phyloP scores from a whole-genome alignment of 2,329 filamentous ascomycete species.

The Calonectria naviculata region DNA sequence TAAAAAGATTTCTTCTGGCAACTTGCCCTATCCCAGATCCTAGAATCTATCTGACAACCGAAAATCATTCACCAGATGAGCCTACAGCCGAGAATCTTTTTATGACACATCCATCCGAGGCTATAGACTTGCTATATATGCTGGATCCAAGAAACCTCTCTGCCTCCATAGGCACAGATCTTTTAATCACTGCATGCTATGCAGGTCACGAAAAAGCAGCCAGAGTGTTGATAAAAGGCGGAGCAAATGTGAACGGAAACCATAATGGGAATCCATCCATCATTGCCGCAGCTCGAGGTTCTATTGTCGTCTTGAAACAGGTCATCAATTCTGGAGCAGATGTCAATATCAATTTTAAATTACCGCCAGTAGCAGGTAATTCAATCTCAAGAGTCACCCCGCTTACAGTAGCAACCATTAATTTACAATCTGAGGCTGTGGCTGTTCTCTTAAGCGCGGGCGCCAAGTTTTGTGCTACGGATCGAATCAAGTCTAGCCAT shows the following conservation, averaged over 20 bases:
- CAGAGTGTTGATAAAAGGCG: neutral
- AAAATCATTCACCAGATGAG: neutral
- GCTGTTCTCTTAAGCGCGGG: neutral
- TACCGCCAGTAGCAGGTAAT: rapidly evolving
- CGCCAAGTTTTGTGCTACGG: neutral
- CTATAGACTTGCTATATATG: neutral
- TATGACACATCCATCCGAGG: neutral
- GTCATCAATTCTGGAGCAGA: neutral
- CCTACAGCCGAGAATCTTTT: neutral
- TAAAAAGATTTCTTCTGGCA: neutral
- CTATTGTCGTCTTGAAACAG: neutral
- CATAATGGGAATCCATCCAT: neutral
- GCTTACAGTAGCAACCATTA: neutral
- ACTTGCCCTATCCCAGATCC: neutral
- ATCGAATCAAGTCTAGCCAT: too few relatives aligned
- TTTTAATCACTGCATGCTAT: neutral
- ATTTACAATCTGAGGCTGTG: neutral
- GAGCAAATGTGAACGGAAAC: neutral
- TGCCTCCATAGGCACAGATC: neutral
- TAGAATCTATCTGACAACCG: neutral
- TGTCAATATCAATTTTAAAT: neutral
- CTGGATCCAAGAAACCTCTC: neutral
- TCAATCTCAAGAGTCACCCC: neutral
- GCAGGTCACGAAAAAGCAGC: neutral
- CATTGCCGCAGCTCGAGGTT: neutral